Evolutionary conservation across 2,329 filamentous ascomycete species (phyloP).

Genomic region (Harringtonia aguacate): DNA sequence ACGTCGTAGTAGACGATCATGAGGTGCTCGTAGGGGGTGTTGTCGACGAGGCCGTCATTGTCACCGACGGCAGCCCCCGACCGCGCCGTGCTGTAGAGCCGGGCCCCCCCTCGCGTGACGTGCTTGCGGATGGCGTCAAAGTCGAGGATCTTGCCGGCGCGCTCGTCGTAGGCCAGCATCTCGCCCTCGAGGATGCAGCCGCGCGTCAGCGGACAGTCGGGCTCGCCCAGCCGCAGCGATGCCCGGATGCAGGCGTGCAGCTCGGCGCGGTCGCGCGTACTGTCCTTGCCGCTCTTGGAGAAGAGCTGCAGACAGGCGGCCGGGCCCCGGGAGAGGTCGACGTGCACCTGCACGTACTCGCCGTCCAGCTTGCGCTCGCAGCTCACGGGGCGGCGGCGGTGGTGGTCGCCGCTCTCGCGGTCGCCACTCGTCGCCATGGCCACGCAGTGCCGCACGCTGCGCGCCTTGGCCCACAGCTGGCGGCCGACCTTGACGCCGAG

Average conservation of each 20-base stretch:
- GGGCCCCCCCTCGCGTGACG: constrained; percentile 56
- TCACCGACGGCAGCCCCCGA: too few species aligned
- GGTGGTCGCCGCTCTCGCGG: too few species aligned
- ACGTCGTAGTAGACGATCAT: constrained; percentile 54
- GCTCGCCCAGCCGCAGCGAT: constrained; percentile 50
- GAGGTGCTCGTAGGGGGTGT: constrained; percentile 33
- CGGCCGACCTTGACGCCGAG: constrained; percentile 55
- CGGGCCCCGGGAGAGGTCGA: constrained; percentile 49
- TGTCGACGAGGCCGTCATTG: too few species aligned
- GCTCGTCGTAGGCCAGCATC: constrained; percentile 64
- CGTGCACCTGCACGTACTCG: constrained; percentile 83
- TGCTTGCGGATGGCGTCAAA: constrained; percentile 81
- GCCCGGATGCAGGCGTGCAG: constrained; percentile 52
- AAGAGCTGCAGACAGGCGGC: constrained; percentile 62
- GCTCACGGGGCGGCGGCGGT: constrained; percentile 42
- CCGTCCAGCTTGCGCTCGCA: constrained; percentile 78
- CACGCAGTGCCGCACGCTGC: constrained; percentile 65
- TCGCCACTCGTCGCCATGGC: constrained; percentile 43
- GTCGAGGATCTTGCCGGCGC: constrained; percentile 53
- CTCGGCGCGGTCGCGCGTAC: constrained; percentile 56
- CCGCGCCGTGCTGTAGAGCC: neutral
- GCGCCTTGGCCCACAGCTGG: constrained; percentile 52
- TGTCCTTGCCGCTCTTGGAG: constrained; percentile 87
- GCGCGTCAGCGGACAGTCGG: constrained; percentile 46
- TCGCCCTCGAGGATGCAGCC: constrained; percentile 78